phyloP scores from a whole-genome alignment of 192 early-diverging fungal species.

The Fimicolochytrium jonesii region DNA sequence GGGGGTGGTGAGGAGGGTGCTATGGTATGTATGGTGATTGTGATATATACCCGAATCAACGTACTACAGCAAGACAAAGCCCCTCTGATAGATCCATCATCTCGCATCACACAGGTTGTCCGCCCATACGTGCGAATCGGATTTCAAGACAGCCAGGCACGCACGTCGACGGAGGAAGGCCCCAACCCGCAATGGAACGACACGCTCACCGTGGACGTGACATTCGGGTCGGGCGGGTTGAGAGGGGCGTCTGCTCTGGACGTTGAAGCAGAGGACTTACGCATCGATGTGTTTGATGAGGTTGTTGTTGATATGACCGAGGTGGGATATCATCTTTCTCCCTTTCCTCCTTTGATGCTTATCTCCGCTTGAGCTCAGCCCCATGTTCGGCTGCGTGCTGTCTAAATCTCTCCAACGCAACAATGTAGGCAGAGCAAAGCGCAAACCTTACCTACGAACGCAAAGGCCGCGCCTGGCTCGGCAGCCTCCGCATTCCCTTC shows the following conservation, averaged over 20 bases:
- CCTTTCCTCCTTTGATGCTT: no score
- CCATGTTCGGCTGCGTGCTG: no score
- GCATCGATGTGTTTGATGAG: constrained; percentile 57
- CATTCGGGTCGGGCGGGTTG: constrained; percentile 33
- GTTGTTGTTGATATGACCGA: constrained; percentile 43
- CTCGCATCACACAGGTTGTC: no score
- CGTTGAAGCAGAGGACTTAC: constrained; percentile 40
- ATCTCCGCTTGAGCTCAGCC: no score
- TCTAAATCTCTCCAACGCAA: no score
- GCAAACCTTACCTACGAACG: constrained; percentile 43
- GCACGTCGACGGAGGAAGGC: constrained; percentile 40
- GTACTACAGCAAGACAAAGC: no score
- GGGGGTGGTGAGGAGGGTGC: no score
- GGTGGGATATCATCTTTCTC: no score
- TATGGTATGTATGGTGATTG: no score
- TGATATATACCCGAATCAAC: no score
- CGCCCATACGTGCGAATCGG: constrained; percentile 47
- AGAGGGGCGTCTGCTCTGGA: constrained; percentile 41
- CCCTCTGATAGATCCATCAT: no score
- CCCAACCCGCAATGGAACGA: constrained; percentile 56
- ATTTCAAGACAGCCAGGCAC: constrained; percentile 39
- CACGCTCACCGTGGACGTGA: constrained; percentile 39
- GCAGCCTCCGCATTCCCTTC: constrained; percentile 48
- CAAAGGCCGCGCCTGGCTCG: constrained; percentile 51
- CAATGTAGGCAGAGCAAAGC: no score